Base-by-base conservation (phyloP, 2,329 filamentous ascomycete genomes). In the Canariomyces notabilis region DNA sequence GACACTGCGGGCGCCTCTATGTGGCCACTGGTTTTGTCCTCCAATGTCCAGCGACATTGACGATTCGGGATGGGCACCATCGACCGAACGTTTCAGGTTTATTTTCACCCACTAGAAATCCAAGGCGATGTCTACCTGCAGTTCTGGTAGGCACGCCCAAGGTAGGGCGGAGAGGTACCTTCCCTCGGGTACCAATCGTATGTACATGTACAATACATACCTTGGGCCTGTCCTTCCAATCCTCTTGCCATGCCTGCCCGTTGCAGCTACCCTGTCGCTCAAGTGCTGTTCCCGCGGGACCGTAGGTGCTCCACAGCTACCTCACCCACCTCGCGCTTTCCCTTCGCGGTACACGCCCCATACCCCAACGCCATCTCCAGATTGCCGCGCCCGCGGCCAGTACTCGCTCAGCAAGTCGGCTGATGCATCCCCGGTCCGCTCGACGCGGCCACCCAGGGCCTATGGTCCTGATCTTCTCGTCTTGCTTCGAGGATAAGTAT, bases 41-140 rank as follows among this genome's bases (percentile, higher is more conserved):
- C 33, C 34, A 37, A 47, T 42, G 46, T 42, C 43, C 39, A 55
- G 48, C 45, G 49, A 49, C 46, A 48, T 44, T 34, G 41, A 6
- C n/a, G 31, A 42, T 44, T 42, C 40, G 46, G 33, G 33, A 48
- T 48, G 41, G 44, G 44, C 46, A 44, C 48, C 49, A 42, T 50
- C 36, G 42, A 51, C 57, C 55, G 53, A 55, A 53, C 56, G 60
- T 62, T 62, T 62, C 60, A 62, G 57, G 49, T 61, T 59, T 55
- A 54, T 57, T 57, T 52, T 54, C 38, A 53, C 55, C 55, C 44
- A 51, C 41, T 41, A 34, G 52, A 48, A 48, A 49, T 40, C 29
- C 36, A 44, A 41, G 35, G 44, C 47, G 45, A 47, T 44, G 42
- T 42, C 48, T 50, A 50, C 46, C 49, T 52, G 49, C 57, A 52